Percentiles rank a stretch among this genome's conserved stretches.
Conservation (phyloP, 2,329 filamentous ascomycete genomes). For the Colletotrichum cuscutae region DNA sequence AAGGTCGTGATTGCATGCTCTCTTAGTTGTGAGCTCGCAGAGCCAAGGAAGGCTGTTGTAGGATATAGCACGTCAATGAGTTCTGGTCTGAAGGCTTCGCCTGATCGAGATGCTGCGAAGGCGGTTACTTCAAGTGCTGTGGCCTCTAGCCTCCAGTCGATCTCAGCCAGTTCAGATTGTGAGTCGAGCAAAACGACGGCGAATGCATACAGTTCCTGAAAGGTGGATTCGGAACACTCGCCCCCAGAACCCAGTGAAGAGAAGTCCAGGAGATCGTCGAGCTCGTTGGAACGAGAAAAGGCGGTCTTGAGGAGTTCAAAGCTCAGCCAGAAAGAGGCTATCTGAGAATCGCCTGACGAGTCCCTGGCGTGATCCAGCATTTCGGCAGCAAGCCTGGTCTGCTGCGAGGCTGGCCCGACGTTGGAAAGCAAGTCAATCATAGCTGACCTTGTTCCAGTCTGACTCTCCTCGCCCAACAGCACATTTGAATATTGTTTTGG, state of each 20-base stretch:
- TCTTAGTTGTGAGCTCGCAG: constrained; percentile 73
- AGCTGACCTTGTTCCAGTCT: constrained; percentile 68
- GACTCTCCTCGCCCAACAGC: constrained; percentile 72
- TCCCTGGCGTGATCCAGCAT: constrained; percentile 73
- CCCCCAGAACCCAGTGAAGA: constrained; percentile 49
- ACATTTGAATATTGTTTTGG: constrained; percentile 65
- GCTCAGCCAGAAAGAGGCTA: constrained; percentile 84
- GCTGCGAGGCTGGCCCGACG: constrained; percentile 67
- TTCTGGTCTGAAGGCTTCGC: constrained; percentile 79
- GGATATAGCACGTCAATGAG: constrained; percentile 93
- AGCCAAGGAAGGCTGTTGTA: constrained; percentile 87
- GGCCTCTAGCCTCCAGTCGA: constrained; percentile 79
- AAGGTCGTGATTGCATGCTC: constrained; percentile 85
- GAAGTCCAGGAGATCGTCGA: constrained; percentile 75
- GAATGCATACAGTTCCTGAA: constrained; percentile 76
- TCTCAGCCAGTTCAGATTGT: constrained; percentile 57
- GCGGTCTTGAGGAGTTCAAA: constrained; percentile 75
- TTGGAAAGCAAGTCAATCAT: constrained; percentile 67
- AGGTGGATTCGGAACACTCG: constrained; percentile 57
- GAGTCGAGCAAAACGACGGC: constrained; percentile 71
- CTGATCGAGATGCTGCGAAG: constrained; percentile 75
- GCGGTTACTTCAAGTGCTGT: constrained; percentile 85
- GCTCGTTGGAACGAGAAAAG: constrained; percentile 59
- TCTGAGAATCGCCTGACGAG: constrained; percentile 65
- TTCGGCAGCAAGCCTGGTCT: constrained; percentile 69